Conservation (phyloP, 2,329 filamentous ascomycete species). For the Aspergillus fructus region DNA sequence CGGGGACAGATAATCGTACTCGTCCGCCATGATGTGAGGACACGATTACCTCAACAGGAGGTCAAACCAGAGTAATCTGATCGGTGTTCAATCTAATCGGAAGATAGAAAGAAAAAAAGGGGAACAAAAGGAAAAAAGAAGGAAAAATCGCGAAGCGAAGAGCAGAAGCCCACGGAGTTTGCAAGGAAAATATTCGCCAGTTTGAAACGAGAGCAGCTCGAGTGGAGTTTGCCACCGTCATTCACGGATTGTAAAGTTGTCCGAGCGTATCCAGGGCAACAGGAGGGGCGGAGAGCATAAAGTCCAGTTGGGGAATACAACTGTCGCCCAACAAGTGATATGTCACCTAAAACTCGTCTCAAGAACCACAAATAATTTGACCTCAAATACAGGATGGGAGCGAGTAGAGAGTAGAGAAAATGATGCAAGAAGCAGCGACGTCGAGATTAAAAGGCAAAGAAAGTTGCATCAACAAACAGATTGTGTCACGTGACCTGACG, state of each 20-base stretch:
- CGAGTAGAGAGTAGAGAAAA: neutral
- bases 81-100: too few species aligned
- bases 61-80: neutral
- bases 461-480: conserved; percentile 10
- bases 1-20: conserved; percentile 79
- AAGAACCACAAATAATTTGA: neutral
- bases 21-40: conserved; percentile 47
- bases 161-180: neutral
- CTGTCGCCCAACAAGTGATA: neutral
- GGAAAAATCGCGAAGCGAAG: neutral
- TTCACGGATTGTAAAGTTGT: conserved; percentile 18
- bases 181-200: neutral
- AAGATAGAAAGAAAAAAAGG: neutral
- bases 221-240: conserved; percentile 7
- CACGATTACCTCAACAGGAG: conserved; percentile 3
- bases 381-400: neutral
- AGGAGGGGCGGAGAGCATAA: conserved; percentile 19
- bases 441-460: neutral
- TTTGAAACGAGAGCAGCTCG: neutral
- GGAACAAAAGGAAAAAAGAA: neutral
- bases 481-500: conserved; percentile 2
- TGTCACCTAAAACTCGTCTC: neutral
- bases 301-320: neutral
- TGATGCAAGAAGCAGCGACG: neutral
- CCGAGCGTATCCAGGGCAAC: conserved; percentile 42